Evolutionary conservation across 2,329 filamentous ascomycete genomes (phyloP), one percentile per base, ranked within the genome.

Genomic region (Colletotrichum coccodes): DNA sequence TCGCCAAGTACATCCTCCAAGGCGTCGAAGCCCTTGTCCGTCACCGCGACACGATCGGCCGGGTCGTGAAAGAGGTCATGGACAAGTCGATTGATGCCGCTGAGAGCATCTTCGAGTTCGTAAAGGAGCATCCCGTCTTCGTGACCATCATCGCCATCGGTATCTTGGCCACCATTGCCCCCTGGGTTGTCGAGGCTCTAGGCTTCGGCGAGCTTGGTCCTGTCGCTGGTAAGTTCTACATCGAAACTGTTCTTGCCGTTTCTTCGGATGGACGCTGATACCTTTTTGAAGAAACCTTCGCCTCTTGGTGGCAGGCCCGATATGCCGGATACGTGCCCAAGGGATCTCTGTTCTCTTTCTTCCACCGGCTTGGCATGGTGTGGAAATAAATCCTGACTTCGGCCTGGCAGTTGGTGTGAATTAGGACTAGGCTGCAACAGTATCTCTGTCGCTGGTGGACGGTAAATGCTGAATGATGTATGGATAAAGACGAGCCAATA

Each of bases 191-290:
- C 6, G 60, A 71, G 50, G 63, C 52, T 2, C 52, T 71, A 18
- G 70, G 70, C 5, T 71, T 71, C 18, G 42, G 68, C 2, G 60
- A 68, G 42, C 47, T 65, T 5, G 70, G 70, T 0, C 68, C 70
- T 0, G 9, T 59, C 3, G 52, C 58, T 1, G 40, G 68, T 68
- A 28, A 34, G 57, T 26, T 12, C 18, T 1, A 21, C 21, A 3
- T 7, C 11, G 4, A n/a, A n/a, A n/a, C 11, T 4, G 16, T 11
- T 2, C 28, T 12, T 7, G n/a, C 6, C 3, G 21, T 36, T 18
- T 34, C 4, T 6, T 4, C 9, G 12, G 4, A 18, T 2, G n/a
- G 18, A 21, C 26, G 9, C 14, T 70, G 0, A 68, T 14, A 7
- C 7, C 3, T 23, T 6, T 5, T 0, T 18, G 4, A 14, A 70